Evolutionary conservation across 208 protist genomes (phyloP).

Genomic region (Spongospora subterranea): DNA sequence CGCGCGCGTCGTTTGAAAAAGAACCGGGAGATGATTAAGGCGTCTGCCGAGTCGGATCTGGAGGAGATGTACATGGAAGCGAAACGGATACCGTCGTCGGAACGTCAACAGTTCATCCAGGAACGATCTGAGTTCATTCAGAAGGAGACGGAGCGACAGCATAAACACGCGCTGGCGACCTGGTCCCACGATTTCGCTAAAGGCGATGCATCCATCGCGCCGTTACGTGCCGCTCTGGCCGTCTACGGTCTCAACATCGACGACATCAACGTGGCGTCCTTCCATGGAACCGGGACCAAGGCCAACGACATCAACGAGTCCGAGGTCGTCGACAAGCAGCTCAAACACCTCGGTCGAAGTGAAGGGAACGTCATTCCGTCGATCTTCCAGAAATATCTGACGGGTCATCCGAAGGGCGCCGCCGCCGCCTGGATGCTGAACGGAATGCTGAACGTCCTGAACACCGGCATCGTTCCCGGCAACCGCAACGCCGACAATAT

Average conservation of each 20-base stretch:
- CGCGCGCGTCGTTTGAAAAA: constrained; percentile 63
- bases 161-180: constrained; percentile 60
- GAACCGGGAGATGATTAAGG: constrained; percentile 58
- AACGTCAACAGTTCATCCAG: neutral
- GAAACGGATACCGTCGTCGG: neutral
- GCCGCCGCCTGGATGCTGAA: constrained; percentile 81
- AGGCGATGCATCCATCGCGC: constrained; percentile 71
- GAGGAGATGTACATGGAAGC: constrained; percentile 61
- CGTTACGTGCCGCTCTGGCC: constrained; percentile 75
- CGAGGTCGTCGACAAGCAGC: constrained; percentile 73
- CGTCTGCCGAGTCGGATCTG: constrained; percentile 62
- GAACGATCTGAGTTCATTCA: constrained; percentile 55
- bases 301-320: constrained; percentile 78
- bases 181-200: constrained; percentile 74
- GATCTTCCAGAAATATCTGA: constrained; percentile 80
- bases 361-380: constrained; percentile 73
- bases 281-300: constrained; percentile 80
- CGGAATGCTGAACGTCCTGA: constrained; percentile 75
- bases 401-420: constrained; percentile 79
- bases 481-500: constrained; percentile 81
- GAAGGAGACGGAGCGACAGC: constrained; percentile 61
- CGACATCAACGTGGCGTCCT: constrained; percentile 78
- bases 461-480: constrained; percentile 73
- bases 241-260: constrained; percentile 78
- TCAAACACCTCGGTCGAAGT: constrained; percentile 74